Percentiles rank a stretch among this genome's conserved stretches.
Conservation (phyloP, 306 rosid genomes). For the Acacia melanoxylon region DNA sequence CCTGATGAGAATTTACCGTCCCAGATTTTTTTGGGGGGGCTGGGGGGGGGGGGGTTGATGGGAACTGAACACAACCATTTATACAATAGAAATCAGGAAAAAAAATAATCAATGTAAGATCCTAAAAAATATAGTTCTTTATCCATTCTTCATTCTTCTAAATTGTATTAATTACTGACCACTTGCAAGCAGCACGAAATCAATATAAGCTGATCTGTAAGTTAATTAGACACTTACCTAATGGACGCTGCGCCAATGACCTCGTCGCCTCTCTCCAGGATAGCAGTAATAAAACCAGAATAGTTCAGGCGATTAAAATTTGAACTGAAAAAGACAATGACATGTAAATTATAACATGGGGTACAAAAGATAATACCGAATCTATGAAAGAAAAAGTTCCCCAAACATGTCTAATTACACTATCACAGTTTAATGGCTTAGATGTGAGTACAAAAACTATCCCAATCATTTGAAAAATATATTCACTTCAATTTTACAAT, state of each 20-base stretch:
- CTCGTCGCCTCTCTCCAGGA: constrained; percentile 72
- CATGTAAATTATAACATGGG: not conserved
- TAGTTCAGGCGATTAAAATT: constrained; percentile 62
- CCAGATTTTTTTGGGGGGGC: too few relatives aligned
- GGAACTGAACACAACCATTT: not conserved
- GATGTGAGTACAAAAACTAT: not conserved
- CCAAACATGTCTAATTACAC: not conserved
- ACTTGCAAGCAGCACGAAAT: not conserved
- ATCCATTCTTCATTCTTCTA: not conserved
- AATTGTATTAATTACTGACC: not conserved
- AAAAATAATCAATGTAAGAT: not conserved
- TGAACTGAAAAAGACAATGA: constrained; percentile 52
- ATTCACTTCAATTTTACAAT: not conserved
- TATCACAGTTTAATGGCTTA: not conserved
- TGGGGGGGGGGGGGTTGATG: too few relatives aligned
- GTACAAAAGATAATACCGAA: not conserved
- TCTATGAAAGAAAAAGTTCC: not conserved
- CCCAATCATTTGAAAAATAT: not conserved
- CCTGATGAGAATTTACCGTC: too few relatives aligned
- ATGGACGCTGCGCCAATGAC: constrained; percentile 60
- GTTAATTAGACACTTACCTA: constrained; percentile 44
- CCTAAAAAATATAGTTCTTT: not conserved
- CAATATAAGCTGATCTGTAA: not conserved
- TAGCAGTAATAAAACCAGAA: constrained; percentile 64
- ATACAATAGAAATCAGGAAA: not conserved